Evolutionary conservation across 2,329 filamentous ascomycete genomes (phyloP), one percentile per base, ranked within the genome.

Genomic region (Botrytis medusae): DNA sequence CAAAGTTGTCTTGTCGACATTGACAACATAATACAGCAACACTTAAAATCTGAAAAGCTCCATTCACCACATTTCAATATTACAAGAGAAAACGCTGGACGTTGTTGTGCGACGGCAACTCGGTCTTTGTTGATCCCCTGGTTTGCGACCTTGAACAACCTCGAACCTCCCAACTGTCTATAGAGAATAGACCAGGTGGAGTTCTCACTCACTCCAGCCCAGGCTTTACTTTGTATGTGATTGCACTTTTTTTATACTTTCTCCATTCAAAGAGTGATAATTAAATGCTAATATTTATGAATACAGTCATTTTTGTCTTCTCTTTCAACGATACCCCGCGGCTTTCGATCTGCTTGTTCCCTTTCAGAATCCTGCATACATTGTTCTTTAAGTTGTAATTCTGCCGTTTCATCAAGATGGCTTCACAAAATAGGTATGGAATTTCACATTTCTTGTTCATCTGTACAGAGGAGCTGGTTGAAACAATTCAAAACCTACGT

Each of bases 391-490:
- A 74, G 72, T 72, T 65, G 72, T 77, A 75, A 75, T 74, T 59
- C 65, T 74, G 73, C 71, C 74, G 42, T 71, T 72, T 64, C 59
- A 72, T 74, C 63, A 79, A 76, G 70, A 81, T 81, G 79, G 77
- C 78, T 75, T 78, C 78, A 65, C 79, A 80, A 77, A 78, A 81
- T 61, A 80, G 77, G 79, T 81, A 77, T 59, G 79, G 75, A 57
- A 40, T 59, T 18, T 32, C 18, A n/a, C 51, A 44, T 69, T 25
- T 69, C 72, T 74, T 74, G 57, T 29, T 69, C 57, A 12, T 73
- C 74, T 74, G 76, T 75, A 77, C 76, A 76, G 74, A 76, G 76
- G 73, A 46, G 69, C 42, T 57, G 69, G 61, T 64, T 69, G 63
- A 37, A 57, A 60, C 51, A 46, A 72, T 71, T 63, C 48, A 20